Base-by-base conservation (phyloP, 306 rosid species). In the Quercus wislizeni region DNA sequence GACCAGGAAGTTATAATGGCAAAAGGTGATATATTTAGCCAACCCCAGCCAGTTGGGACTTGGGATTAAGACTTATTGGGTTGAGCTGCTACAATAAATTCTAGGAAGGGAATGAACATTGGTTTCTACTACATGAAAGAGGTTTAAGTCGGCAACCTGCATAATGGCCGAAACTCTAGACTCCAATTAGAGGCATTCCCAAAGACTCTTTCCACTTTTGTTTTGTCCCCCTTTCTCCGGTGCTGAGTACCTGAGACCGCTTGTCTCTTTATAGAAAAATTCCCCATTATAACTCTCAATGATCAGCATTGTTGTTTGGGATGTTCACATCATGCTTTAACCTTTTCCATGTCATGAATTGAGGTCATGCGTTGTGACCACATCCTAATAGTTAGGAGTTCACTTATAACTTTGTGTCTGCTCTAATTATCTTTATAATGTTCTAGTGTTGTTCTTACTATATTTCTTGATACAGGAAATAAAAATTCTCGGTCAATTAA, bases 401-500 rank as follows among this genome's bases (percentile, higher is more conserved):
- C 67, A 28, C 13, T 67, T 17, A 2, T 64, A 52, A 55, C 23
- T 65, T 54, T 79, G 11, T 13, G 9, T 23, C 3, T 74, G 31
- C 56, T n/a, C 2, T 1, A 2, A 25, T 56, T 20, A n/a, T 73
- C 31, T 79, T 41, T 57, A 13, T 69, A 52, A 65, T 70, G 38
- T 79, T 35, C 72, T 51, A 46, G 74, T 78, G 82, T 43, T 56
- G 75, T 72, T 73, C 84, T 83, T 63, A 76, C 71, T 69, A 3
- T 46, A 15, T 83, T 41, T 69, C 56, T 78, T 78, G 78, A 84
- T 77, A 81, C 95, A 94, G 98, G 98, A 94, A 91, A 90, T 94
- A 82, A 87, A 73, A 83, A 83, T 92, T 80, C 97, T 94, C 21
- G 84, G 88, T 72, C 90, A 86, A 11, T 83, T 92, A 57, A 85